Percentiles rank a stretch among this genome's conserved stretches.
These are phyloP conservation scores for Mycena capillaripes DNA, from an alignment of 768 basidiomycete genomes.

Conservation along the genomic window DNA sequence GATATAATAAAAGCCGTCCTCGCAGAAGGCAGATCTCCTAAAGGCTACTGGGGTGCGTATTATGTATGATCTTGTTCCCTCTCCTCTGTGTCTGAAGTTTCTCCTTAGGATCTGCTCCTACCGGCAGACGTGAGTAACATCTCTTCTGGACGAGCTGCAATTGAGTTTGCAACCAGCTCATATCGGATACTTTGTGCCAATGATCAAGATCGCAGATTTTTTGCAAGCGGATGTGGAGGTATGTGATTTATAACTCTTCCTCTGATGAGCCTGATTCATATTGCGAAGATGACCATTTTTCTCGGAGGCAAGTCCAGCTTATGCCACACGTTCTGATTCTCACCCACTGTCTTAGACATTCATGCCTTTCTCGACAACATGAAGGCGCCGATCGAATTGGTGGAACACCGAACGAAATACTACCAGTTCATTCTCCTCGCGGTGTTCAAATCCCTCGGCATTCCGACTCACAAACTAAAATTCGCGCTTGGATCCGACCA, in stretches of 20 bases:
- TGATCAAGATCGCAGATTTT: constrained; percentile 97
- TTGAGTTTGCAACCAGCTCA: constrained; percentile 72
- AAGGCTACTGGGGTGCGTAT: constrained; percentile 92
- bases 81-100: constrained; percentile 24
- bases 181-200: constrained; percentile 95
- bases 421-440: constrained; percentile 87
- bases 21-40: constrained; percentile 80
- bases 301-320: constrained; percentile 9
- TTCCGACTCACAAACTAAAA: constrained; percentile 85
- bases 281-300: constrained; percentile 21
- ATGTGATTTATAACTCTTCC: constrained; percentile 22
- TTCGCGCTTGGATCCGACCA: constrained; percentile 94
- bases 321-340: background rate
- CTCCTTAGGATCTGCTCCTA: constrained; percentile 86
- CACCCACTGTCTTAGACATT: constrained; percentile 68
- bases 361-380: constrained; percentile 98
- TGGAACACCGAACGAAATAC: constrained; percentile 89
- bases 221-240: constrained; percentile 81
- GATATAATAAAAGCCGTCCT: constrained; percentile 88
- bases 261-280: background rate
- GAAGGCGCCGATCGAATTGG: constrained; percentile 95
- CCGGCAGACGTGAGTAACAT: constrained; percentile 85
- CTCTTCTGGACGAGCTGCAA: constrained; percentile 6
- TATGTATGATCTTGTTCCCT: constrained; percentile 21
- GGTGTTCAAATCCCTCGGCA: constrained; percentile 90